Base-by-base conservation (phyloP, 306 rosid genomes). In the Malus sylvestris region DNA sequence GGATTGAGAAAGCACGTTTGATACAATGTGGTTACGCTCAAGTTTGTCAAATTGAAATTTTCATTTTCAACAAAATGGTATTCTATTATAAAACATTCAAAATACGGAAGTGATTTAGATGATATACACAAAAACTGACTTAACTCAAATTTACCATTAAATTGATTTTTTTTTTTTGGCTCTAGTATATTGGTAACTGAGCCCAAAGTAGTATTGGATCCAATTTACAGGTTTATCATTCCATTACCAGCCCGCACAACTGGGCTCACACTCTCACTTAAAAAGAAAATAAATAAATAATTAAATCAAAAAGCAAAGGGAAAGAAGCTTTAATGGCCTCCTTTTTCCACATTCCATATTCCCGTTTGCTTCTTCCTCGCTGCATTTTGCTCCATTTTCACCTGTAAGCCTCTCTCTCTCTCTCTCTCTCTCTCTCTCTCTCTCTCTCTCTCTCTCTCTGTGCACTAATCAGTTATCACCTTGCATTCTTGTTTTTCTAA, bases 321-420 rank as follows among this genome's bases (percentile, higher is more conserved):
- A 23, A 59, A 59, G 68, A 15, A 66, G 49, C 51, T 66, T 66
- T 66, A 66, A 66, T 66, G 29, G 69, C 77, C 18, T 51, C 55
- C 55, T 5, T 61, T 73, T 73, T 14, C 60, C 77, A 73, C 29
- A 73, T 60, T 60, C 77, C 59, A 60, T 73, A 5, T 44, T 61
- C 69, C 12, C 44, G 20, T 25, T 7, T 20, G 19, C n/a, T 38
- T 72, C 69, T 60, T 10, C 40, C 7, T 4, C 27, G 15, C 5
- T 4, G n/a, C 27, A 10, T 9, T 66, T 5, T 35, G 35, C 64
- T 23, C 62, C 68, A 22, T 58, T 40, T 55, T 63, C 80, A 35
- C 78, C 76, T 70, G 84, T 78, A 80, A 83, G 85, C 78, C 46
- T 38, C 71, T 51, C 23, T 60, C 52, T 74, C 25, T 25, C 25